Evolutionary conservation across 352 stramenopile species (phyloP).

Genomic region (Blastocystis sp.): DNA sequence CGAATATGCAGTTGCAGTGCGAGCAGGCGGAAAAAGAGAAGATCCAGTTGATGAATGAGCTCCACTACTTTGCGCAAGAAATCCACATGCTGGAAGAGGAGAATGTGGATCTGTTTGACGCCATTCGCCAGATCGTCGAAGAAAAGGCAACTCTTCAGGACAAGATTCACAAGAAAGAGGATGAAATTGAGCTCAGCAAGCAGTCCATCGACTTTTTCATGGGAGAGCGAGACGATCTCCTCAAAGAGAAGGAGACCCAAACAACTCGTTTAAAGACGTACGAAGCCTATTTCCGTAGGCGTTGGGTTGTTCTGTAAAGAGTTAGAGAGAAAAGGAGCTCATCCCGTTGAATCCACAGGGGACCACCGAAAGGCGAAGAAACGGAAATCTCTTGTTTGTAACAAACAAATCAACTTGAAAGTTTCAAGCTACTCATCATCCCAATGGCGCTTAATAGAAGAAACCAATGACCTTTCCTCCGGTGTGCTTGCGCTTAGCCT

Average conservation of each 20-base stretch:
- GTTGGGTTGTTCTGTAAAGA: not conserved
- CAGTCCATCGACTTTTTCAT: constrained; percentile 30
- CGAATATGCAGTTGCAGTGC: too few relatives aligned
- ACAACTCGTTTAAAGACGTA: not conserved
- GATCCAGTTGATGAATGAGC: not conserved
- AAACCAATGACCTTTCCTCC: constrained; percentile 99
- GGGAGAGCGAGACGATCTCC: not conserved
- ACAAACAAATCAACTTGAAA: not conserved
- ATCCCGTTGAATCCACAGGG: not conserved
- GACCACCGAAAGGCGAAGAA: not conserved
- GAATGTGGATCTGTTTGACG: not conserved
- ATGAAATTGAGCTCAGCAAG: constrained; percentile 28
- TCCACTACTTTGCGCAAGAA: not conserved
- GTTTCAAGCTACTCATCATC: not conserved
- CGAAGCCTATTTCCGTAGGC: not conserved
- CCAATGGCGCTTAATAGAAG: constrained; percentile 85
- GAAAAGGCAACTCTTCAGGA: not conserved
- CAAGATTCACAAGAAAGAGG: not conserved
- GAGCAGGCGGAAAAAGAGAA: too few relatives aligned
- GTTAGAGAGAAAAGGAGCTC: not conserved
- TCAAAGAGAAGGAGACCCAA: not conserved
- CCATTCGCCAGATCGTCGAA: not conserved
- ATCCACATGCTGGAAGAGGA: not conserved
- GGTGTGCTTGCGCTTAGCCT: constrained; percentile 90
- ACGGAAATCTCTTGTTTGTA: not conserved